A percentile compares a stretch with the other conserved stretches of the same genome.
Evolutionary conservation across 768 basidiomycete species (phyloP).

Genomic region (Tricholomella constricta): DNA sequence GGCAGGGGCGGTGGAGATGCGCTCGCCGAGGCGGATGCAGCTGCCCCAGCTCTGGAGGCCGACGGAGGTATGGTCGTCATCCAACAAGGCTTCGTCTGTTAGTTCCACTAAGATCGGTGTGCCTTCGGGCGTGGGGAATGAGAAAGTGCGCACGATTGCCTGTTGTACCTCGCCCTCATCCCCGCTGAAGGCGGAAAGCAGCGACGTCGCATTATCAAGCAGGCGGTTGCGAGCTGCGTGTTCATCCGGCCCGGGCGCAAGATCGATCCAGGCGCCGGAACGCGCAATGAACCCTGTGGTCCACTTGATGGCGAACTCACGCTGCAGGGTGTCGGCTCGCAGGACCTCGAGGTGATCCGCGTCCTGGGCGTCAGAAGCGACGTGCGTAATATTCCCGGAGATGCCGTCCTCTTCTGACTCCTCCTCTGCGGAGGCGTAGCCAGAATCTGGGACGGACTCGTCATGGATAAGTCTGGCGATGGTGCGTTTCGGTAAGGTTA

Average conservation of each 20-base stretch:
- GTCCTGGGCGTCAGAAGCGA: constrained; percentile 21
- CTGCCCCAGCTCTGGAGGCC: constrained; percentile 88
- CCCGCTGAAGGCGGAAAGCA: constrained; percentile 56
- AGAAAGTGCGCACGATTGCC: constrained; percentile 52
- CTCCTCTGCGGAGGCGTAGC: constrained; percentile 75
- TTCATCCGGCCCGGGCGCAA: constrained; percentile 33
- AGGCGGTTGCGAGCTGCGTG: constrained; percentile 39
- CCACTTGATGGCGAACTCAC: constrained; percentile 72
- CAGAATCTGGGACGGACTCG: constrained; percentile 63
- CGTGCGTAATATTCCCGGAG: constrained; percentile 9
- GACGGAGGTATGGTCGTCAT: constrained; percentile 74
- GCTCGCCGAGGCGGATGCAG: constrained; percentile 68
- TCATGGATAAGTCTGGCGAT: constrained; percentile 38
- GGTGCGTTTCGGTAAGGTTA: constrained; percentile 29
- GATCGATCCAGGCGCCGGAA: constrained; percentile 52
- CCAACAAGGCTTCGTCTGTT: constrained; percentile 67
- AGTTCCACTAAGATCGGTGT: constrained; percentile 50
- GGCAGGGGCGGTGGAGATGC: constrained; percentile 51
- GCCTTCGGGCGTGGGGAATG: constrained; percentile 35
- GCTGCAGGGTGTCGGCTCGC: constrained; percentile 66
- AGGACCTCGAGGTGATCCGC: constrained; percentile 41
- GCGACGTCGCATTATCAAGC: constrained; percentile 58
- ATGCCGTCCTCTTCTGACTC: constrained; percentile 45
- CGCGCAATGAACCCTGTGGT: constrained; percentile 67
- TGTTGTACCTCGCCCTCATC: constrained; percentile 42